Evolutionary conservation across 2,329 filamentous ascomycete genomes (phyloP), one percentile per base, ranked within the genome.

Genomic region (Exophiala dermatitidis): DNA sequence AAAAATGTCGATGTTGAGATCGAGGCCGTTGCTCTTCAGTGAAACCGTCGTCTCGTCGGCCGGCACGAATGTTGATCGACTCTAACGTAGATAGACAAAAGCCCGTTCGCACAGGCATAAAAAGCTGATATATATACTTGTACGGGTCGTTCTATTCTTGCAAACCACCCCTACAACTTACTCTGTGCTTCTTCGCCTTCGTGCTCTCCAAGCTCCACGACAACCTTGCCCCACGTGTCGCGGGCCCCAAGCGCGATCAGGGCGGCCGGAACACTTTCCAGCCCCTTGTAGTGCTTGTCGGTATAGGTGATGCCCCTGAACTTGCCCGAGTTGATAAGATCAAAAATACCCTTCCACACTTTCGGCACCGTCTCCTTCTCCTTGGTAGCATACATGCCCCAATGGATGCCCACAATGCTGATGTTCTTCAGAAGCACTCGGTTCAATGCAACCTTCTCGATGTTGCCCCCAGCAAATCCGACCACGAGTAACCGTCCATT

Each of bases 201-300:
- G 3, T 81, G 77, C 62, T 90, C 86, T 1, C 85, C 83, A 40
- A 97, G 76, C 71, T 88, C 88, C 19, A 96, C 84, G 1, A 96
- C 88, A 0, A 97, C 91, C 77, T 97, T 97, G 0, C 91, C 91
- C 91, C 91, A 97, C 1, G 90, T 95, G 47, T 86, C 87, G 55
- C 91, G 77, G 1, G 82, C 81, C 1, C 88, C 90, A 51, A 97
- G 71, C 2, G 86, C 86, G 63, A 84, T 76, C 64, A 97, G 69
- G 0, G 90, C 90, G 56, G 80, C 80, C 0, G 86, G 85, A 30
- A 96, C 79, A 53, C 77, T 84, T 63, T 95, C 89, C 50, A 97
- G 71, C 0, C 91, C 91, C 9, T 86, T 81, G 70, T 90, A 96
- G 64, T 85, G 82, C 69, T 83, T 80, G 66, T 95, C 90, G 1